Evolutionary conservation across 2,329 filamentous ascomycete genomes (phyloP).

Genomic region (Fusarium goolgardi): DNA sequence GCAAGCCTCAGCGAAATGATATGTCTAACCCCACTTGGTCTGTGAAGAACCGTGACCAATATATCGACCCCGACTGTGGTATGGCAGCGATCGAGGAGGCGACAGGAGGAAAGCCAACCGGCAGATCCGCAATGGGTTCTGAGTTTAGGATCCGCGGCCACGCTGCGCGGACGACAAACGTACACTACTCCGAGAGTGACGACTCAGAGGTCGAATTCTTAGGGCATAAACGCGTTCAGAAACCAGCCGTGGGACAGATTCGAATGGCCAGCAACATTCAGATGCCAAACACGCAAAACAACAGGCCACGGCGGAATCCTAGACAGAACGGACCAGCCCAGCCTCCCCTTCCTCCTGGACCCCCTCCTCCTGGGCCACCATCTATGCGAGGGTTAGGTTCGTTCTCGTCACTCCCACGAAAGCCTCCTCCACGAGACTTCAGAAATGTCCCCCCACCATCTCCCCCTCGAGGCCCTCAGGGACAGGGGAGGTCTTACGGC

Average conservation of each 20-base stretch:
- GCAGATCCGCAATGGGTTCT: slow-evolving; percentile 40
- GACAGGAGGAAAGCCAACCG: slow-evolving; percentile 39
- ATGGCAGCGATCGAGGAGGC: slow-evolving; percentile 54
- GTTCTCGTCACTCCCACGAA: slow-evolving; percentile 47
- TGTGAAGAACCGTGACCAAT: slow-evolving; percentile 59
- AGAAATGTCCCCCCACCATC: slow-evolving; percentile 49
- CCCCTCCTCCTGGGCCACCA: slow-evolving; percentile 50
- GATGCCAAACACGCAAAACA: slow-evolving; percentile 47
- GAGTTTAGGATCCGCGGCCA: slow-evolving; percentile 52
- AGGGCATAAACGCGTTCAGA: slow-evolving; percentile 50
- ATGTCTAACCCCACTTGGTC: slow-evolving; percentile 63
- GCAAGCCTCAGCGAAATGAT: slow-evolving; percentile 49
- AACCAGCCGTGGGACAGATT: slow-evolving; percentile 52
- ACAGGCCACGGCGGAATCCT: slow-evolving; percentile 29
- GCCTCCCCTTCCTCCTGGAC: slow-evolving; percentile 56
- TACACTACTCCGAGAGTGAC: slow-evolving; percentile 61
- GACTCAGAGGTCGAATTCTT: slow-evolving; percentile 61
- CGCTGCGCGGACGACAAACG: slow-evolving; percentile 52
- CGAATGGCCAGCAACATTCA: slow-evolving; percentile 57
- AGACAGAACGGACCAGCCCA: slow-evolving; percentile 42
- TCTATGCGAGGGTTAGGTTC: slow-evolving; percentile 42
- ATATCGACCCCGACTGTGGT: slow-evolving; percentile 60
- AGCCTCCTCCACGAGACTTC: slow-evolving; percentile 48
- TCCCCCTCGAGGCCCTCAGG: slow-evolving; percentile 31
- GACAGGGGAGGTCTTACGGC: slow-evolving; percentile 22